Base-by-base conservation (phyloP, 2,329 filamentous ascomycete species). In the Neopestalotiopsis sp. region DNA sequence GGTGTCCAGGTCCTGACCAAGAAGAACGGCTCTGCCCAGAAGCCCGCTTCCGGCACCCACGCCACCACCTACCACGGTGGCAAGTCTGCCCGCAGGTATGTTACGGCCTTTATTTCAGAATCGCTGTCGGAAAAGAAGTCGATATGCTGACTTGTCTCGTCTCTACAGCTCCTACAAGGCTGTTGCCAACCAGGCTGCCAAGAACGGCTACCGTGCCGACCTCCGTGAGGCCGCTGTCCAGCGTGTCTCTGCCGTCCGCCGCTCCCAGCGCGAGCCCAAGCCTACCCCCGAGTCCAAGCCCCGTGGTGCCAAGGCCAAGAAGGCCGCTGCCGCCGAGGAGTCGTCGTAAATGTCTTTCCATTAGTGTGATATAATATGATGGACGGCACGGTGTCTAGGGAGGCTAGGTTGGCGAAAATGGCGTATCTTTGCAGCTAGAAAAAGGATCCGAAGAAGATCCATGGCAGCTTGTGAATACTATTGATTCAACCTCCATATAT, bases 171-270 rank as follows among this genome's bases (percentile, higher is more conserved):
- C 92, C 86, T 98, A 95, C 91, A 93, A 92, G 87, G 88, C 89
- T 78, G 90, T 98, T 81, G 94, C 94, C 85, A 92, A 90, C 87
- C 87, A 88, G 82, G 90, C 91, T 77, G 92, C 94, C 83, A 94
- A 94, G 90, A 88, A 89, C 81, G 89, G 91, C 80, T 99, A 98
- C 92, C 93, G 93, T 77, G 79, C 88, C 78, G 93, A 95, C 81
- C 88, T 95, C 83, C 92, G 92, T 76, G 85, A 89, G 79, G 87
- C 87, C 78, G 95, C 95, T 77, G 91, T 98, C 79, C 87, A 94
- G 84, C 94, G 96, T 80, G 94, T 92, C 80, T 94, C 91, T 79
- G 94, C 94, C 79, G 89, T 97, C 87, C 92, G 91, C 83, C 87
- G 88, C 79, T 90, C 92, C 77, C 92, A 97, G 89, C 88, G 88